Evolutionary conservation across 371 early-diverging fungal genomes (phyloP).

Genomic region (Blakeslea trispora): DNA sequence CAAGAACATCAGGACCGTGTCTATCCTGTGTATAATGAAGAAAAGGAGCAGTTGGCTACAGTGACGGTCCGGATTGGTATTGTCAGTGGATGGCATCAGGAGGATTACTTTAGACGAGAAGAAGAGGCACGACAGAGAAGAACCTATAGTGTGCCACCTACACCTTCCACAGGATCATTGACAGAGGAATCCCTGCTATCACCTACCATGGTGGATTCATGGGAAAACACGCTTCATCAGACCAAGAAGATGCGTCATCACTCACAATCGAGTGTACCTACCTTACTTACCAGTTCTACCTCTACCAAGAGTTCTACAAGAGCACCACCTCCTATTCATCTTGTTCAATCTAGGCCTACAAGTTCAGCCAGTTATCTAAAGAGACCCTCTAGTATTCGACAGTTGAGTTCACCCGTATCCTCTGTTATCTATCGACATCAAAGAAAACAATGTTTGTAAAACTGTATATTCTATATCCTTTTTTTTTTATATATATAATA

Average conservation of each 20-base stretch:
- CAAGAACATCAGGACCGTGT: slow-evolving; percentile 29
- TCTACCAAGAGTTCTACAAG: slow-evolving; percentile 9
- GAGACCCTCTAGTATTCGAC: too few relatives aligned
- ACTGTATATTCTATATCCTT: background rate
- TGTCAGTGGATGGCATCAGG: slow-evolving; percentile 45
- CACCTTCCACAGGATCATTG: background rate
- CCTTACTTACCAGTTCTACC: slow-evolving; percentile 22
- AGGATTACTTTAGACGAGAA: background rate
- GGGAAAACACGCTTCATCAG: slow-evolving; percentile 9
- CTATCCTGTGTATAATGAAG: slow-evolving; percentile 28
- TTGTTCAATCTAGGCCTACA: slow-evolving; percentile 3
- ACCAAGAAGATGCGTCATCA: slow-evolving; percentile 26
- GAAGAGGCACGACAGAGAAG: background rate
- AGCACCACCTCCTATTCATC: slow-evolving; percentile 11
- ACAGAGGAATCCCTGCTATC: slow-evolving; percentile 5
- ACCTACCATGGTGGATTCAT: slow-evolving; percentile 13
- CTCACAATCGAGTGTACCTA: slow-evolving; percentile 24
- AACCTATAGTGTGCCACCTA: background rate
- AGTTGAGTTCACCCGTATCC: too few relatives aligned
- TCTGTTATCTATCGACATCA: too few relatives aligned
- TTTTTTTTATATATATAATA: too few relatives aligned
- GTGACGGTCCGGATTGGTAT: slow-evolving; percentile 41
- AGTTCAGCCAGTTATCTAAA: background rate
- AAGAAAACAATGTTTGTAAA: too few relatives aligned
- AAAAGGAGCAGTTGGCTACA: slow-evolving; percentile 33